phyloP scores from a whole-genome alignment of 1,284 basidiomycete species.

The Hemileia vastatrix region DNA sequence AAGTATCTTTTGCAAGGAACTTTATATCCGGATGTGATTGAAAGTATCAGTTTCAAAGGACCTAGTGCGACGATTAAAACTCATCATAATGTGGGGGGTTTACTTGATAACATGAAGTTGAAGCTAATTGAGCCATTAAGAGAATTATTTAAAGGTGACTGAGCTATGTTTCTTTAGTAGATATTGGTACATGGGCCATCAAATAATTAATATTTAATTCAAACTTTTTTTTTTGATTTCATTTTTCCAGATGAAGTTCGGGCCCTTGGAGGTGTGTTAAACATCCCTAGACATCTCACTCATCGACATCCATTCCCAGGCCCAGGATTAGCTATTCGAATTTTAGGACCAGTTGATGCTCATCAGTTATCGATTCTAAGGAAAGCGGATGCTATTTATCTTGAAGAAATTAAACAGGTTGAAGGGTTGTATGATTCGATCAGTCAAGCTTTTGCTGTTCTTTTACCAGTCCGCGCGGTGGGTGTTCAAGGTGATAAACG shows the following conservation, averaged over 20 bases:
- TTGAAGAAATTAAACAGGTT: conserved; percentile 91
- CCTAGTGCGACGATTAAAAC: conserved; percentile 99
- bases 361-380: conserved; percentile 92
- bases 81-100: conserved; percentile 96
- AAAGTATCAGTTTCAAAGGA: conserved; percentile 99
- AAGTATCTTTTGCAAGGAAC: conserved; percentile 99
- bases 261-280: conserved; percentile 75
- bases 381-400: conserved; percentile 89
- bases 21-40: conserved; percentile 97
- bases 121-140: conserved; percentile 96
- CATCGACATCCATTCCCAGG: conserved; percentile 99
- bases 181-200: neutral
- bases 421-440: conserved; percentile 79
- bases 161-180: neutral
- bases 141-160: conserved; percentile 90
- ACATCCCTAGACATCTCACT: conserved; percentile 85
- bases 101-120: conserved; percentile 95
- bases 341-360: conserved; percentile 84
- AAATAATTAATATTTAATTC: neutral
- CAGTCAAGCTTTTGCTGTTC: conserved; percentile 91
- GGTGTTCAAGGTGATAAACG: conserved; percentile 95
- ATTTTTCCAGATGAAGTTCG: conserved; percentile 75
- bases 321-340: conserved; percentile 96
- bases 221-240: conserved; percentile 10
- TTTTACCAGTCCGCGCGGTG: conserved; percentile 92